Conservation (phyloP, 192 early-diverging fungal species). For the Gonapodya sp. region DNA sequence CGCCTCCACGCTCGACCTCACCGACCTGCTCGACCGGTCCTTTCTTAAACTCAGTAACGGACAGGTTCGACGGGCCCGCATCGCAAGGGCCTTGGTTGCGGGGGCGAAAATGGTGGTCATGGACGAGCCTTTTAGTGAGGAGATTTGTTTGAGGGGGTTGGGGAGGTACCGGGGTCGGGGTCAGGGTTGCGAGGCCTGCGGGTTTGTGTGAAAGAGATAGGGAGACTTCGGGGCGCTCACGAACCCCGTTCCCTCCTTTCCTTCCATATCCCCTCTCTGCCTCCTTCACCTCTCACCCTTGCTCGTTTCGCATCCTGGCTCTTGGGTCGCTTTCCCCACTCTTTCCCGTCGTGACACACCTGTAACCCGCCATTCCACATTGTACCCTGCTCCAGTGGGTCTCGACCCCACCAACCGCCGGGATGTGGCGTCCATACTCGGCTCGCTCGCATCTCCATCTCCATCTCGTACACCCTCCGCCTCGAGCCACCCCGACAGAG, state of each 20-base stretch:
- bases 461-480: too few species aligned
- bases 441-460: conserved; percentile 11
- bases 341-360: background rate
- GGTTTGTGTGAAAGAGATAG: conserved; percentile 20
- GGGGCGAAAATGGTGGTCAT: background rate
- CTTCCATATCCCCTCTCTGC: conserved; percentile 6
- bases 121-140: conserved; percentile 31
- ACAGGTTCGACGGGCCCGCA: conserved; percentile 32
- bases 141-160: too few species aligned
- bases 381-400: conserved; percentile 28
- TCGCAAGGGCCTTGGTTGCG: conserved; percentile 25
- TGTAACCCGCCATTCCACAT: background rate
- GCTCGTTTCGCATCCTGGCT: too few species aligned
- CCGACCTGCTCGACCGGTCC: conserved; percentile 19
- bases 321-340: too few species aligned
- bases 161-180: too few species aligned
- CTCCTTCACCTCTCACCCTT: conserved; percentile 5
- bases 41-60: conserved; percentile 40
- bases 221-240: conserved; percentile 14
- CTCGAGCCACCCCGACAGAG: too few species aligned
- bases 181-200: background rate
- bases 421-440: conserved; percentile 24
- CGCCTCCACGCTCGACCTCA: background rate
- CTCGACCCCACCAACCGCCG: conserved; percentile 35
- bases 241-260: background rate